phyloP scores from a whole-genome alignment of 345 rosid species.

The Melastoma malabathricum region DNA sequence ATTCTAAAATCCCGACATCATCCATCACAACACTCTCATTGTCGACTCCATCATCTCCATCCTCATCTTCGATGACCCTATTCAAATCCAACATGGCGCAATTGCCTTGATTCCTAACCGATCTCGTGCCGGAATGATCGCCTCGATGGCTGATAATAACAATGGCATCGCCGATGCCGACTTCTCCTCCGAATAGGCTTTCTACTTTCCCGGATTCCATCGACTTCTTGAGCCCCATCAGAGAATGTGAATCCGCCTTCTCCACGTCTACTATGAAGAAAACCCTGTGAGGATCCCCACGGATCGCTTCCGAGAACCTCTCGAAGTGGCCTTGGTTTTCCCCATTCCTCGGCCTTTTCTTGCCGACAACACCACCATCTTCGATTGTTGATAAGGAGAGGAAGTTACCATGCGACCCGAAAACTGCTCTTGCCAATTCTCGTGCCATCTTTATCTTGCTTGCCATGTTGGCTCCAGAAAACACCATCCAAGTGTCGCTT shows the following conservation, averaged over 20 bases:
- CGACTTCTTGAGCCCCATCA: constrained; percentile 55
- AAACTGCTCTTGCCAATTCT: no score
- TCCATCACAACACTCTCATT: no score
- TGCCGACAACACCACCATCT: no score
- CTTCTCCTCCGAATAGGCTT: constrained; percentile 30
- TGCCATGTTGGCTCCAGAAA: no score
- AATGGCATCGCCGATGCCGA: constrained; percentile 47
- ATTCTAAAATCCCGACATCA: no score
- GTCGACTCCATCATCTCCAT: constrained; percentile 22
- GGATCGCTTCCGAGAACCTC: constrained; percentile 50
- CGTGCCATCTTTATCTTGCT: no score
- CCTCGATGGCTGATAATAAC: constrained; percentile 57
- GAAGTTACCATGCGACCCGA: no score
- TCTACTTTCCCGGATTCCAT: constrained; percentile 50
- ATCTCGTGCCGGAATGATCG: constrained; percentile 46
- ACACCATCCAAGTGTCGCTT: no score
- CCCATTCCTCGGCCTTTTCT: constrained; percentile 29
- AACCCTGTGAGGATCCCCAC: constrained; percentile 52
- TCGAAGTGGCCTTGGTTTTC: constrained; percentile 44
- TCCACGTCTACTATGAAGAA: constrained; percentile 69
- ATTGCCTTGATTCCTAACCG: constrained; percentile 8
- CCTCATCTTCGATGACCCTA: no score
- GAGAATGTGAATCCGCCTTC: constrained; percentile 53
- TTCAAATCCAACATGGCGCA: no score
- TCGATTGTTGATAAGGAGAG: no score